Evolutionary conservation across 305 asterid genomes (phyloP), one percentile per base, ranked within the genome.

Genomic region (Coffea humblotiana): DNA sequence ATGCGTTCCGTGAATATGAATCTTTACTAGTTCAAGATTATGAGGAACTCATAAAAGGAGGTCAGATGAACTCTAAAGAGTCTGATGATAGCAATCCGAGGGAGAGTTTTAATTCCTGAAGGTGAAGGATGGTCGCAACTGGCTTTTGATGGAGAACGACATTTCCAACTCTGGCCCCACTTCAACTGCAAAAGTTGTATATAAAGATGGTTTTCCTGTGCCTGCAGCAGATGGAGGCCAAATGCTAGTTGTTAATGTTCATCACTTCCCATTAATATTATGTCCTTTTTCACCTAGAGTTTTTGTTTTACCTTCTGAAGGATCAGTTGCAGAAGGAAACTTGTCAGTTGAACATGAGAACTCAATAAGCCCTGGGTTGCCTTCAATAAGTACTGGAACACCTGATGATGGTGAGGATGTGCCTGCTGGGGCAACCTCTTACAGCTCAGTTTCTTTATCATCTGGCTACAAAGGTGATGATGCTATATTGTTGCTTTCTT

Each of bases 291-390:
- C 99, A 68, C 92, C 98, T 69, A 88, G 94, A 88, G 91, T 89
- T 83, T 96, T 96, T 84, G 98, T 93, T 87, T 86, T 96, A 83
- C 99, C 99, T 88, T 92, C 99, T 82, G 98, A 96, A 91, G 98
- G 98, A 80, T 94, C 92, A 81, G 81, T 89, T 80, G 94, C 98
- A 78, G 98, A 94, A 88, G 97, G 98, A 48, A 82, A 88, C 87
- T 84, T 96, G 78, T 94, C 97, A 64, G 21, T 88, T 76, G 90
- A 91, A 83, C 91, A 87, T 78, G 97, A 92, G 83, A 91, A 88
- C 85, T 96, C 97, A 63, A 79, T 96, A 82, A 96, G 99, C 90
- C 90, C 84, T 56, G 98, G 97, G 66, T 90, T 96, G 85, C 99
- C 99, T 85, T 90, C 98, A 64, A 80, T 93, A 85, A 92, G 93